Base-by-base conservation (phyloP, 768 basidiomycete genomes). In the Lactarius indigo region DNA sequence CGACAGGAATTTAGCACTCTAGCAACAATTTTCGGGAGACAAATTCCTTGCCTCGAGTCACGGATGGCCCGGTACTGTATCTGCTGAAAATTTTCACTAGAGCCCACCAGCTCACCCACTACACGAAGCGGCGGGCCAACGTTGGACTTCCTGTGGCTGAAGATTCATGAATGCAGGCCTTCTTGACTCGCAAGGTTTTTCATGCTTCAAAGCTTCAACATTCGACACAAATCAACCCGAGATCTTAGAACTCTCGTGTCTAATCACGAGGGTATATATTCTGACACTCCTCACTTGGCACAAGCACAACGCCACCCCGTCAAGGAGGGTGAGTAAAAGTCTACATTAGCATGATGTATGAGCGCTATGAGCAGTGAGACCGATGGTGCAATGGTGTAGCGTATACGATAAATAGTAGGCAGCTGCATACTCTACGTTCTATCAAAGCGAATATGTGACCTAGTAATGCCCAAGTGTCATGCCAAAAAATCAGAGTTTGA, bases 401-500 rank as follows among this genome's bases (percentile, higher is more conserved):
- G 35, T 56, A 41, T 23, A 28, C 23, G 23, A 39, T 59, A 52
- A 15, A 18, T 37, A 52, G 23, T 18, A 18, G 18, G 30, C 28
- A 54, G 28, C 9, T 13, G 65, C 28, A 17, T 31, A 20, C 37
- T 42, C 30, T 42, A 66, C 57, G 39, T 58, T 42, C 47, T 17
- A 62, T 42, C 37, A 63, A 52, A 58, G 33, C 42, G 42, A 50
- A 61, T 3, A 55, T 64, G 44, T 23, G 41, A 56, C 42, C 26
- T 10, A 7, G n/a, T 56, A 28, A 52, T 39, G n/a, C 41, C 15
- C 50, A 28, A 31, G 42, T 42, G 10, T 54, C 17, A 35, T 31
- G 4, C 62, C 39, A 17, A 52, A 41, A 50, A 26, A 15, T 61
- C 57, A 63, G 28, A 18, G 18, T 35, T 42, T 55, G 66, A 76